Evolutionary conservation across 768 basidiomycete species (phyloP), one percentile per base, ranked within the genome.

Genomic region (Trametes sanguinea): DNA sequence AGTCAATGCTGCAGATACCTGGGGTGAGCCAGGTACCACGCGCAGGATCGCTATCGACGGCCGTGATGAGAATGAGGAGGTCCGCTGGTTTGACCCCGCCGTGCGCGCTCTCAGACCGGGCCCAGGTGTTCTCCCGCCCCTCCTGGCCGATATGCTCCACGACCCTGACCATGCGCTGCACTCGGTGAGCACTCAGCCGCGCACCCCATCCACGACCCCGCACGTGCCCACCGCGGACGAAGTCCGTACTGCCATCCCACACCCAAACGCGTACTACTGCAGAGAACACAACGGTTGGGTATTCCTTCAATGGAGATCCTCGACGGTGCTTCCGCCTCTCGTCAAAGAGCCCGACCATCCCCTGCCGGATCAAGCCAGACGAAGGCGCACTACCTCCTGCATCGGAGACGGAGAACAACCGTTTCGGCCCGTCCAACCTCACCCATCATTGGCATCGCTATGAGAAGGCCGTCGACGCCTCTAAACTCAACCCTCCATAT

Each of bases 381-480:
- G 86, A 50, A 71, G 80, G 74, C 69, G 72, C 69, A 72, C 79
- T 55, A 30, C 64, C 44, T 83, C 83, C 2, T 92, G 90, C 69
- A 71, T 86, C 17, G 82, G 76, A 2, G 79, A 81, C 32, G 77
- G 69, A 6, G 80, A 80, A n/a, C 78, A 82, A 46, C 72, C 78
- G 0, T 80, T 80, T 79, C 58, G 81, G 66, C 50, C 75, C 63
- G 54, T 63, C 68, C 32, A 90, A 92, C 73, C 76, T 81, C 68
- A 89, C 90, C 0, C 92, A 94, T 68, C 92, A 94, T 69, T 93
- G 90, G 67, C 92, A 94, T 71, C 81, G 79, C 57, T 93, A 92
- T 66, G 79, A 80, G 53, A 83, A 79, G 63, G 88, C 89, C 2
- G 81, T 92, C 33, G 88, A 91, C 69, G 80, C 88, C n/a, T 76